Evolutionary conservation across 2,329 filamentous ascomycete genomes (phyloP), one percentile per base, ranked within the genome.

Genomic region (Drechslera avenae): DNA sequence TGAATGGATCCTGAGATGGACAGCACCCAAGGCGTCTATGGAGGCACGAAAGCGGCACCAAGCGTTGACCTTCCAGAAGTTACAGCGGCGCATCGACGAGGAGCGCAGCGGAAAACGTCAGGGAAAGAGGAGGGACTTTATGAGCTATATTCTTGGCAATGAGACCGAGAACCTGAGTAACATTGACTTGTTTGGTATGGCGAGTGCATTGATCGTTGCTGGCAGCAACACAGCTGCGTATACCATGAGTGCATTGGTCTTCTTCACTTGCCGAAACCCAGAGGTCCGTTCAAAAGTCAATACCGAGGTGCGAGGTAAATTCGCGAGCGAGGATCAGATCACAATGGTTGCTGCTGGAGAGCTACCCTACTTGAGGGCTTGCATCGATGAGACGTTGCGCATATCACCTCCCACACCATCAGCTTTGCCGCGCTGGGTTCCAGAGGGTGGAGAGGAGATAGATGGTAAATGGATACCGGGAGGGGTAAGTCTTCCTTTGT

Each of bases 31-130:
- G 31, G 43, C 43, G 23, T 23, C 43, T 7, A 46, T 39, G 43
- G 43, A 46, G 17, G 43, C 43, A 26, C 43, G 43, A n/a, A 46
- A 39, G 43, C 34, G 26, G 34, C 43, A 46, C 13, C 43, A 46
- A 23, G 21, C 33, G 9, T 13, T 46, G 26, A 46, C 43, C 9
- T 34, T 19, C 3, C 23, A 46, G 26, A 46, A 46, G 34, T 23
- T 46, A 18, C 43, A 46, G 34, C 43, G 34, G 13, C 43, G 43
- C 16, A 46, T 39, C 13, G 43, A 18, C 10, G 43, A 46, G 3
- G 43, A 46, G 26, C 43, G 26, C 2, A 13, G 34, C 12, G 43
- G 34, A 9, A 32, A 14, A 13, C n/a, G 34, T 16, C 12, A 46
- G 18, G 43, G 26, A 21, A 46, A 39, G 26, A 46, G 17, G 19